phyloP scores from a whole-genome alignment of 345 rosid genomes.

The Euphorbia lathyris region DNA sequence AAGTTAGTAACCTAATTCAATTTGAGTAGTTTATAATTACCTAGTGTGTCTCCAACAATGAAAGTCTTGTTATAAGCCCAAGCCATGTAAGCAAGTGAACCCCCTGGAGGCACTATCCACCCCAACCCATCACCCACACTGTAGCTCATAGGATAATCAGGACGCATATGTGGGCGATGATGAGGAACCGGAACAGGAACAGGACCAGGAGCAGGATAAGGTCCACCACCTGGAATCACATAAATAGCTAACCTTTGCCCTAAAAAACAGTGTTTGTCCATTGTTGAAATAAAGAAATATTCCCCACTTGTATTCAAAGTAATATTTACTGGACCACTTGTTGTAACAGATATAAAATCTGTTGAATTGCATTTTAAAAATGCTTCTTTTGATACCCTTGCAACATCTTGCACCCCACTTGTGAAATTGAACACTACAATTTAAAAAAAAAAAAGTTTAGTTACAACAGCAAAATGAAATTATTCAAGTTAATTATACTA shows the following conservation, averaged over 20 bases:
- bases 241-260: conserved; percentile 26
- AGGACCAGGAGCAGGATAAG: neutral
- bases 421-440: conserved; percentile 33
- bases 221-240: conserved; percentile 12
- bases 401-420: conserved; percentile 27
- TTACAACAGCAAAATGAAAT: too few relatives aligned
- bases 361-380: conserved; percentile 15
- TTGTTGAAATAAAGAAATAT: conserved; percentile 25
- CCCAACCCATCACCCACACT: conserved; percentile 7
- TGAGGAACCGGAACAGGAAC: conserved; percentile 17
- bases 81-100: conserved; percentile 11
- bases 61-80: conserved; percentile 15
- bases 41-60: conserved; percentile 5
- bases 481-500: too few relatives aligned
- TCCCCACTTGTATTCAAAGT: conserved; percentile 3
- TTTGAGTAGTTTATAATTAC: neutral
- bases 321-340: conserved; percentile 18
- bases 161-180: conserved; percentile 1
- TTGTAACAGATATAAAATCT: conserved; percentile 6
- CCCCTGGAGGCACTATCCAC: conserved; percentile 16
- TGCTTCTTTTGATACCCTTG: conserved; percentile 19
- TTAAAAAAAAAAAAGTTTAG: neutral
- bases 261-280: conserved; percentile 14
- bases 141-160: neutral
- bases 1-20: too few relatives aligned